These are phyloP conservation scores for Cymbopogon citratus DNA, from an alignment of 176 grass and related monocot genomes.

Conservation along the genomic window DNA sequence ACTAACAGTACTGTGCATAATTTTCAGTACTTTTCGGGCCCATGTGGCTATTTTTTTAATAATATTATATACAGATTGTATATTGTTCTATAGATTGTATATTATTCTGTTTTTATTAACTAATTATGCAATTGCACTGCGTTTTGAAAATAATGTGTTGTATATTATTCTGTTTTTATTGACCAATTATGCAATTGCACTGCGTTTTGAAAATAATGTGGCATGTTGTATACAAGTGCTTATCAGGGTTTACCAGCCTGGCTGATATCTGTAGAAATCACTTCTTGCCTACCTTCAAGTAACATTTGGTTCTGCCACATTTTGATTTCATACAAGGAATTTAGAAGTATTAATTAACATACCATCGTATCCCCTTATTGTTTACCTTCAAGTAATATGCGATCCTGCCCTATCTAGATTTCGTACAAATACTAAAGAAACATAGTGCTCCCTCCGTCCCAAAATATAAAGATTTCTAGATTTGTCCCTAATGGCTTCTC, in stretches of 20 bases:
- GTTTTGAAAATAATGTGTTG: neutral
- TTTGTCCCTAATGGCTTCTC: too few relatives aligned
- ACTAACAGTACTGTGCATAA: neutral
- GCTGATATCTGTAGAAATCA: neutral
- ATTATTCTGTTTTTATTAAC: neutral
- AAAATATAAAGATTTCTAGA: too few relatives aligned
- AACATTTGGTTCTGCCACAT: too few relatives aligned
- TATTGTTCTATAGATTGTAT: too few relatives aligned
- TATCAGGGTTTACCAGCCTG: neutral
- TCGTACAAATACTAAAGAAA: too few relatives aligned
- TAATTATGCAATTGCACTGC: neutral
- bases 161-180: neutral
- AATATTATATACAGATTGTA: neutral
- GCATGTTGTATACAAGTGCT: neutral
- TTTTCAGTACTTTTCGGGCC: neutral
- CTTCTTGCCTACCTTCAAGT: neutral
- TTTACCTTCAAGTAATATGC: too few relatives aligned
- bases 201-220: neutral
- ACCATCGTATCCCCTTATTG: too few relatives aligned
- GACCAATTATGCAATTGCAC: neutral
- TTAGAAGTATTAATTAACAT: too few relatives aligned
- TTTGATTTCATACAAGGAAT: too few relatives aligned
- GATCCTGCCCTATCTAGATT: too few relatives aligned
- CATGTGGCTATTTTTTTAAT: neutral
- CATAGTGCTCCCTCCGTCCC: too few relatives aligned